Percentiles rank a stretch among this genome's conserved stretches.
phyloP scores from a whole-genome alignment of 2,329 filamentous ascomycete species.

The Septoria linicola region DNA sequence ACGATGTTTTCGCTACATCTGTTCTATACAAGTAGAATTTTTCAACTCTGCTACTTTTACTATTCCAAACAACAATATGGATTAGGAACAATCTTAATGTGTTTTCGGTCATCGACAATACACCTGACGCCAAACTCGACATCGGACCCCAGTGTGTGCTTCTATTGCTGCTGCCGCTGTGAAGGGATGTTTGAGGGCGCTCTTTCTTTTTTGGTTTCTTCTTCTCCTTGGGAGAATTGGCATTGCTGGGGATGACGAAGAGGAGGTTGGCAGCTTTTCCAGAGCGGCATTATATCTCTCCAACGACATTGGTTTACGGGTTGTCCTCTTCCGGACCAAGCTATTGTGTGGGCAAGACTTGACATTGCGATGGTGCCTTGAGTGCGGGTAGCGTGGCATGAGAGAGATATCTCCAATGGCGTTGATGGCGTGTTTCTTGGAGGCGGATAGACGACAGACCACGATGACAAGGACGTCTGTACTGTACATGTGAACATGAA shows the following conservation, averaged over 20 bases:
- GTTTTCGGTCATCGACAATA: too few relatives aligned
- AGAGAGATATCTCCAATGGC: not conserved
- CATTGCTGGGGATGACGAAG: not conserved
- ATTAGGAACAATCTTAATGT: not conserved
- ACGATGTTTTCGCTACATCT: slow-evolving; percentile 13
- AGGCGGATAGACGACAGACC: not conserved
- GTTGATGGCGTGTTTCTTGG: not conserved
- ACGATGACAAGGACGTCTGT: not conserved
- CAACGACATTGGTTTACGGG: too few relatives aligned
- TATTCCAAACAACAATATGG: not conserved
- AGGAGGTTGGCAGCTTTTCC: not conserved
- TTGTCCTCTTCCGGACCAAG: too few relatives aligned
- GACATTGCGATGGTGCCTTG: not conserved
- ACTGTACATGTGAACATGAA: not conserved
- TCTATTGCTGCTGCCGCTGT: not conserved
- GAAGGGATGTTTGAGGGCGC: not conserved
- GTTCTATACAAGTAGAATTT: slow-evolving; percentile 4
- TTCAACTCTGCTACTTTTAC: not conserved
- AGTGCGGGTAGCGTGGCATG: not conserved
- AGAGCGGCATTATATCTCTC: too few relatives aligned
- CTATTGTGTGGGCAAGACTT: not conserved
- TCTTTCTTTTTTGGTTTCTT: not conserved
- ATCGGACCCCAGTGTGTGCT: not conserved
- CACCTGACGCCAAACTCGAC: not conserved
- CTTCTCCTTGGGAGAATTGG: not conserved